Evolutionary conservation across 257 asterid species (phyloP), one percentile per base, ranked within the genome.

Genomic region (Linderniella brevidens): DNA sequence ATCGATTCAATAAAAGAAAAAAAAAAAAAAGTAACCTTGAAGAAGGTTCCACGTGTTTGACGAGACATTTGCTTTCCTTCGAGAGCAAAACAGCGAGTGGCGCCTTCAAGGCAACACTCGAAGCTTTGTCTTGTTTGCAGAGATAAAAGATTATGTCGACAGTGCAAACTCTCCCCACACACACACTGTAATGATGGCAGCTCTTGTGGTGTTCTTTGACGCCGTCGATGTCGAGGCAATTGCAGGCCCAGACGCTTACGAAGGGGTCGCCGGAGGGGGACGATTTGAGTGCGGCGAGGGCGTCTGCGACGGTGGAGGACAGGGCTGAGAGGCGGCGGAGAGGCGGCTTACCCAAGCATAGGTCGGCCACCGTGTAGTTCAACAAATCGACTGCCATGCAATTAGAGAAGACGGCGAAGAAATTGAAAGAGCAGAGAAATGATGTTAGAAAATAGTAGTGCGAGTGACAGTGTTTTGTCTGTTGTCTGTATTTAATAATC

Each of bases 331-430:
- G 83, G 18, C 72, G 72, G 50, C 68, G 80, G 38, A 86, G 81
- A 20, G 93, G 76, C 36, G 93, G 94, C 77, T 82, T 86, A 56
- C 94, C 97, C 13, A 86, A 56, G 67, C 97, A 82, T 56, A 86
- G 92, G 59, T 86, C 97, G 41, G 92, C 82, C 68, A 79, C 92
- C 80, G 64, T 80, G 51, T 71, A 55, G 1, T 63, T 70, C 52
- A 78, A 58, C 46, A 77, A 59, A 5, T 63, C 56, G 64, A 63
- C 63, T 71, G 93, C 95, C 97, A 87, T 87, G 61, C 83, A 65
- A 65, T 14, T 37, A 9, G 44, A 13, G 13, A 13, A 11, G 44
- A 40, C 15, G 15, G 44, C 15, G 44, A 40, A 13, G 13, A 40
- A 4, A 9, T 40, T 2, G 13, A 40, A 11, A 40, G 13, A 40